Evolutionary conservation across 306 rosid genomes (phyloP).

Genomic region (Begonia masoniana): DNA sequence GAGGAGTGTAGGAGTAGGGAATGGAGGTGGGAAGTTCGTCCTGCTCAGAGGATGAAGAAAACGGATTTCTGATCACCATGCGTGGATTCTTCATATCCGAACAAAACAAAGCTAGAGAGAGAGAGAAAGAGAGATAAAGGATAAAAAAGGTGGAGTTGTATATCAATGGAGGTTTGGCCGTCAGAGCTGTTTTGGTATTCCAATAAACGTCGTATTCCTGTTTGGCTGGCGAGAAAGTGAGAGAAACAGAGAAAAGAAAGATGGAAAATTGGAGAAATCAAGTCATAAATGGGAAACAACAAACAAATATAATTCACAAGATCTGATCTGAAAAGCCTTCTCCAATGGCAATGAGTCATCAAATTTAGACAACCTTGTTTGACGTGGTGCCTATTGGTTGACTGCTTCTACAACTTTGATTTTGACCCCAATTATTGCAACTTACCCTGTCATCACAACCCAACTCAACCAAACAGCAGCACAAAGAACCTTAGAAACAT

Average conservation of each 20-base stretch:
- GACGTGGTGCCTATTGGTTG: too few relatives aligned
- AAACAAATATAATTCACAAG: too few relatives aligned
- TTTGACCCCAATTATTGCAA: too few relatives aligned
- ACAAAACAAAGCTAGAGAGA: background rate
- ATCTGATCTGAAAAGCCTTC: too few relatives aligned
- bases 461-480: too few relatives aligned
- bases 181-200: background rate
- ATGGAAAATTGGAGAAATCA: too few relatives aligned
- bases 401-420: too few relatives aligned
- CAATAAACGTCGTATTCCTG: background rate
- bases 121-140: background rate
- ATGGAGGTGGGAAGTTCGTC: slow-evolving; percentile 5
- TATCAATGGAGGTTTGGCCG: background rate
- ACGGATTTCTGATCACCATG: slow-evolving; percentile 20
- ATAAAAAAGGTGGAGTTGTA: background rate
- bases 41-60: slow-evolving; percentile 4
- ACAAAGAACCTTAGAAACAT: too few relatives aligned
- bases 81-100: background rate
- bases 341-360: too few relatives aligned
- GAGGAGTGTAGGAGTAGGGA: slow-evolving; percentile 23
- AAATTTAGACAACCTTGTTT: too few relatives aligned
- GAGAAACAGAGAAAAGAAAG: background rate
- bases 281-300: too few relatives aligned
- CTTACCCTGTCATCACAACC: too few relatives aligned
- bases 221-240: background rate